A percentile compares a stretch with the other conserved stretches of the same genome.
Conservation (phyloP, 2,329 filamentous ascomycete genomes). For the Pleomassaria siparia region DNA sequence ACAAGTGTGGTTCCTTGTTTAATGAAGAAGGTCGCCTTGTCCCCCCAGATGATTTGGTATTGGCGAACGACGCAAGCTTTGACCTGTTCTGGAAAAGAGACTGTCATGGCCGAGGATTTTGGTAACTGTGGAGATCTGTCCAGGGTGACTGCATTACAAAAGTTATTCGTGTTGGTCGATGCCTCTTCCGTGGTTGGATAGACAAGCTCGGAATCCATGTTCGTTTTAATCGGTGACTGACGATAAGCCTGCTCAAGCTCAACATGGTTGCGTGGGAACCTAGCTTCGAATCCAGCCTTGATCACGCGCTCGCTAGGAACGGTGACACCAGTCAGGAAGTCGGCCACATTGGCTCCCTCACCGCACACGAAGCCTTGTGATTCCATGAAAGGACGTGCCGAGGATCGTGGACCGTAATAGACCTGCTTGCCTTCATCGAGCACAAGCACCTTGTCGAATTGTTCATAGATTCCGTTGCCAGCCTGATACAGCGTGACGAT, state of each 20-base stretch:
- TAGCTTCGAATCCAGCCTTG: conserved; percentile 41
- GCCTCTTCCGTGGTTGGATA: conserved; percentile 57
- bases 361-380: conserved; percentile 66
- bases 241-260: conserved; percentile 52
- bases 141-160: conserved; percentile 53
- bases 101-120: conserved; percentile 56
- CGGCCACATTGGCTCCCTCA: conserved; percentile 65
- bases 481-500: conserved; percentile 60
- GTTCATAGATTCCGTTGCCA: conserved; percentile 55
- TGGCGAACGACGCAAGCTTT: conserved; percentile 60
- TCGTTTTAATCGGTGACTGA: conserved; percentile 50
- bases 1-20: conserved; percentile 61
- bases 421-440: conserved; percentile 76
- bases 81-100: conserved; percentile 48
- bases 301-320: conserved; percentile 47
- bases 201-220: conserved; percentile 59
- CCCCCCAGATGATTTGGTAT: conserved; percentile 66
- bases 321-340: conserved; percentile 76
- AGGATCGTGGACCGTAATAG: conserved; percentile 65
- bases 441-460: conserved; percentile 72
- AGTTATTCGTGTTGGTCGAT: conserved; percentile 47
- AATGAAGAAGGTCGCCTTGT: conserved; percentile 64
- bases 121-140: conserved; percentile 60
- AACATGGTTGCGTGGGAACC: conserved; percentile 46
- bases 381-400: conserved; percentile 67